Base-by-base conservation (phyloP, 352 stramenopile species). In the Phytopythium aichiense region DNA sequence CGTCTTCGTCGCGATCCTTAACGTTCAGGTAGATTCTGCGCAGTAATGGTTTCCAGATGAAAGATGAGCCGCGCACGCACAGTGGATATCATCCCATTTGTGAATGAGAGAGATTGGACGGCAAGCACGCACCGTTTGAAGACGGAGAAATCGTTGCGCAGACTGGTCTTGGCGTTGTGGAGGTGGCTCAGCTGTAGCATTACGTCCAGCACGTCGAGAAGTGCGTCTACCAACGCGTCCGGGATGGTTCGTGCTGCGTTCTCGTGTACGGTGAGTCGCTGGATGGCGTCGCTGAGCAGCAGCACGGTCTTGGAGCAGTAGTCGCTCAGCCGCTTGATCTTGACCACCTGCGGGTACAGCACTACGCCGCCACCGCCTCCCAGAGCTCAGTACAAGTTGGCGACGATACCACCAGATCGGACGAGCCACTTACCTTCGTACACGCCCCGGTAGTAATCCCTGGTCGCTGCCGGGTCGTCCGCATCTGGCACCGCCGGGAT, bases 121-220 rank as follows among this genome's bases (percentile, higher is more conserved):
- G 40, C 33, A 4, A 46, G 5, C 15, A 68, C 62, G 0, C 51
- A 90, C 76, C 84, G 68, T 63, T 92, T 92, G 60, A 84, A 91
- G 4, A 90, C 71, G 0, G 79, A 81, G 37, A 91, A 92, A 60
- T 92, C 84, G 60, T 91, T 91, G 13, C 76, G 76, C 4, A 91
- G 59, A 68, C 81, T 84, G 53, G 70, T 81, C 42, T 91, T 92
- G 9, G 65, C 74, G 49, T 92, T 82, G 30, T 88, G 74, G 16
- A 92, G 69, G 30, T 87, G 72, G 22, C 84, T 89, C 40, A 91
- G 67, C 58, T 89, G 72, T 40, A 90, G 9, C 45, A 89, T 58
- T 2, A 87, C 67, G 60, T 93, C 84, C 58, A 88, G 72, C 28
- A 88, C 58, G 25, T 84, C 63, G 3, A 93, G 31, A n/a, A 91